Evolutionary conservation across 345 rosid species (phyloP), one percentile per base, ranked within the genome.

Genomic region (Corchorus capsularis): DNA sequence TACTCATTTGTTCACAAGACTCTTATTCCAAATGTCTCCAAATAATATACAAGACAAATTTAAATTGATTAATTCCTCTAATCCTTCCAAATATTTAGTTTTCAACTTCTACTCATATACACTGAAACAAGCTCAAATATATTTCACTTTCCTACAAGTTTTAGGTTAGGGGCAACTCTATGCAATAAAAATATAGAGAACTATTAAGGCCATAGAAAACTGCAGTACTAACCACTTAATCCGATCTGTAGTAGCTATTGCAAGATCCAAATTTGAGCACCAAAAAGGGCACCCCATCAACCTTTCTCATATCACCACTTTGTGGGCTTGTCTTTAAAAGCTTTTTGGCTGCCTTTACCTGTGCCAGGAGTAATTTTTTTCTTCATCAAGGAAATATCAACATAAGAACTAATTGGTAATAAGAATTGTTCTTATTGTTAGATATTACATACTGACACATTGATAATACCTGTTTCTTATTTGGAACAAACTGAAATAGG

Each of bases 331-430:
- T 82, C 86, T 85, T 93, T 63, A 93, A 92, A 82, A 93, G 89
- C 76, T 87, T 92, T 83, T 92, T 92, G 54, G 99, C 98, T 61
- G 92, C 94, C 89, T 92, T 96, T 73, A 93, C 98, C 98, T 96
- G 84, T 63, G 39, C 41, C 67, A 78, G 11, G 53, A 55, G 49
- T 68, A 52, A 17, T 68, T 2, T 11, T n/a, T 76, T 56, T 7
- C 27, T 57, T 63, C n/a, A n/a, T 62, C 5, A 54, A 5, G 57
- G 35, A 63, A 56, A 10, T 46, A 20, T 27, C 22, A 50, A 50
- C 17, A 3, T 50, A 49, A 47, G 56, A 47, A 4, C 72, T 49
- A 46, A 45, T 6, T 46, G 10, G 15, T 43, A 57, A 34, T 5
- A 19, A 49, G 47, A 46, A 63, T 4, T 47, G 49, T 19, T 63